phyloP scores from a whole-genome alignment of 2,329 filamentous ascomycete species.

The Cryphonectria radicalis region DNA sequence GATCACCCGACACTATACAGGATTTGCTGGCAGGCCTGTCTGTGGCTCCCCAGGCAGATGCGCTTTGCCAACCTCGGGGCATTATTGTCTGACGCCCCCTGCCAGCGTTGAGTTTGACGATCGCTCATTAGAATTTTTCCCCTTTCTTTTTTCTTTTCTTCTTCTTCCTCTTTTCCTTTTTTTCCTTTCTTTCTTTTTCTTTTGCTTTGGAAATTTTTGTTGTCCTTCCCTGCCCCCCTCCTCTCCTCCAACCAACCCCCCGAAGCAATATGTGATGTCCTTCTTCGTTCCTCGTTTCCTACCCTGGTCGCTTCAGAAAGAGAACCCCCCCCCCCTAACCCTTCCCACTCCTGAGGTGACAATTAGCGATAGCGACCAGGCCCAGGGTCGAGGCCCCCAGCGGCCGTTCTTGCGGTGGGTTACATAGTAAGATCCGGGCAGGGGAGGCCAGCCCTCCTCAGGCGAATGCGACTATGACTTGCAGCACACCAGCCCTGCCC shows the following conservation, averaged over 20 bases:
- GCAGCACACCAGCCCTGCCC: slow-evolving; percentile 12
- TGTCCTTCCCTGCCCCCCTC: not conserved
- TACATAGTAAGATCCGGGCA: not conserved
- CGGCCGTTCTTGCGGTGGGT: not conserved
- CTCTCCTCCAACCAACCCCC: too few species aligned
- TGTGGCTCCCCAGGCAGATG: too few species aligned
- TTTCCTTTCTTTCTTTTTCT: not conserved
- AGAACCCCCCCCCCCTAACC: not conserved
- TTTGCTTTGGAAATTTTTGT: not conserved
- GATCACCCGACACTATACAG: not conserved
- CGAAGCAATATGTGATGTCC: too few species aligned
- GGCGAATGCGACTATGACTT: slow-evolving; percentile 24
- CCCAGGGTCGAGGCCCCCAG: not conserved
- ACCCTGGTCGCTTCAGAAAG: not conserved
- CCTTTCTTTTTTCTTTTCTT: not conserved
- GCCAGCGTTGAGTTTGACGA: not conserved
- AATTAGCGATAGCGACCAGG: not conserved
- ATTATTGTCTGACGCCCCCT: not conserved
- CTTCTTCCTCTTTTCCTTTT: not conserved
- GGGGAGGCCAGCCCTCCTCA: slow-evolving; percentile 10
- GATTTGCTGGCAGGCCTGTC: not conserved
- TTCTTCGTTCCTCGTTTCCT: not conserved
- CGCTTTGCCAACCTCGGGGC: not conserved
- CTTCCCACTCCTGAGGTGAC: not conserved
- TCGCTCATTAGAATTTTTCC: not conserved